Percentiles rank a stretch among this genome's conserved stretches.
phyloP scores from a whole-genome alignment of 129 eudicot species.

The Saposhnikovia divaricata region DNA sequence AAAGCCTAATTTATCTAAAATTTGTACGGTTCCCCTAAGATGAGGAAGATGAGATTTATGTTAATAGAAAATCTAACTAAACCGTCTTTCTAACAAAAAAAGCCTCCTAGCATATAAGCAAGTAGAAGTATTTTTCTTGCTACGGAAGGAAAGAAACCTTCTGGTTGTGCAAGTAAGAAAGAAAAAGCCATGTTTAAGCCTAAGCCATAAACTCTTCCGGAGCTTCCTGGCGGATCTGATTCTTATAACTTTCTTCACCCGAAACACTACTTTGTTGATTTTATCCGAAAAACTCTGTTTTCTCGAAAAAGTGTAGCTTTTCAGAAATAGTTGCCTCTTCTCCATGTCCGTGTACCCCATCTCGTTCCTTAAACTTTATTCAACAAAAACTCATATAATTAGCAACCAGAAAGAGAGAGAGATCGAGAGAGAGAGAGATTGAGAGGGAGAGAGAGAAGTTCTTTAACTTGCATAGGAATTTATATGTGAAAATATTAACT shows the following conservation, averaged over 20 bases:
- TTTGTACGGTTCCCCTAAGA: too few species aligned
- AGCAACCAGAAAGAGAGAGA: neutral
- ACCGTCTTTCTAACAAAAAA: neutral
- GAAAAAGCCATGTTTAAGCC: conserved; percentile 42
- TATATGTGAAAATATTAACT: neutral
- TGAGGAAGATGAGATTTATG: too few species aligned
- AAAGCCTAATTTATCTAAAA: too few species aligned
- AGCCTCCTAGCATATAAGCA: conserved; percentile 42
- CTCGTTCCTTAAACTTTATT: conserved; percentile 10
- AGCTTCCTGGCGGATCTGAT: conserved; percentile 43
- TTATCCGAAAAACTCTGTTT: conserved; percentile 49
- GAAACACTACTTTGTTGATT: conserved; percentile 47
- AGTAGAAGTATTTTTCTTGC: conserved; percentile 4
- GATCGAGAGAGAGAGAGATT: neutral
- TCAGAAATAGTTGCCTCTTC: conserved; percentile 75
- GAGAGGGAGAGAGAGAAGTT: neutral
- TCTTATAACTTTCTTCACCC: conserved; percentile 51
- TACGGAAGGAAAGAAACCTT: conserved; percentile 32
- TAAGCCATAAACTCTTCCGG: conserved; percentile 45
- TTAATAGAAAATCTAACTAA: too few species aligned
- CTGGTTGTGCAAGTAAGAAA: conserved; percentile 22
- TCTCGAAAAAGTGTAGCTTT: conserved; percentile 75
- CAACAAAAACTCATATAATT: conserved; percentile 13
- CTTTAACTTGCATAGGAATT: neutral
- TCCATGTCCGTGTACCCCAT: conserved; percentile 50